Conservation (phyloP, 345 rosid species). For the Schrenkiella parvula region DNA sequence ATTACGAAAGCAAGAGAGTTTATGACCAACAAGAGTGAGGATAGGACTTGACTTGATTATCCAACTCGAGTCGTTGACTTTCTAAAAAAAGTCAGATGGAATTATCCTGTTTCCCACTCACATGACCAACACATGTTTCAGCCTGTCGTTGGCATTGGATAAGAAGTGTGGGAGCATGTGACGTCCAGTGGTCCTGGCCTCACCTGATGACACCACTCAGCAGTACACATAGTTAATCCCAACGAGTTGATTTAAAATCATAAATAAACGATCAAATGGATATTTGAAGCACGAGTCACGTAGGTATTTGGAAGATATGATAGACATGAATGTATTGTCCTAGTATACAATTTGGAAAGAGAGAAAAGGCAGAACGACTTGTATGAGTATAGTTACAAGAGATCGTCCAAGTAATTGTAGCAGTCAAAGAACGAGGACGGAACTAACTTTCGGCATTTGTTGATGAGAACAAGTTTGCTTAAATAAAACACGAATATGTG, state of each 20-base stretch:
- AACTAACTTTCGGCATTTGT: no score
- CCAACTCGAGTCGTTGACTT: constrained; percentile 17
- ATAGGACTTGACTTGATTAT: constrained; percentile 14
- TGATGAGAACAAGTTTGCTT: no score
- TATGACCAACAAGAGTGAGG: constrained; percentile 14
- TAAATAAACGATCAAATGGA: background rate
- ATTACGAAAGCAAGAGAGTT: background rate
- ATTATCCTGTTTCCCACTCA: constrained; percentile 19
- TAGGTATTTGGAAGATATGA: no score
- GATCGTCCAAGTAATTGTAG: no score
- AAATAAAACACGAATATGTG: no score
- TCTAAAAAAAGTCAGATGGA: background rate
- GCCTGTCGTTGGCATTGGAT: constrained; percentile 13
- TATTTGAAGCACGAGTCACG: background rate
- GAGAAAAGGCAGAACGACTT: no score
- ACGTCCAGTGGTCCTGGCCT: constrained; percentile 18
- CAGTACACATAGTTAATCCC: background rate
- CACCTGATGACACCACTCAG: background rate
- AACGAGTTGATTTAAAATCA: background rate
- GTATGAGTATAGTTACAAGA: no score
- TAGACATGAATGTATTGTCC: no score
- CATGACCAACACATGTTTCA: constrained; percentile 24
- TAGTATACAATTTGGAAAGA: no score
- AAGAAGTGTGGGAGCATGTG: constrained; percentile 12
- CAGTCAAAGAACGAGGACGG: no score